These are phyloP conservation scores for Xylariaceae sp. DNA, from an alignment of 2,329 filamentous ascomycete genomes.

Conservation along the genomic window DNA sequence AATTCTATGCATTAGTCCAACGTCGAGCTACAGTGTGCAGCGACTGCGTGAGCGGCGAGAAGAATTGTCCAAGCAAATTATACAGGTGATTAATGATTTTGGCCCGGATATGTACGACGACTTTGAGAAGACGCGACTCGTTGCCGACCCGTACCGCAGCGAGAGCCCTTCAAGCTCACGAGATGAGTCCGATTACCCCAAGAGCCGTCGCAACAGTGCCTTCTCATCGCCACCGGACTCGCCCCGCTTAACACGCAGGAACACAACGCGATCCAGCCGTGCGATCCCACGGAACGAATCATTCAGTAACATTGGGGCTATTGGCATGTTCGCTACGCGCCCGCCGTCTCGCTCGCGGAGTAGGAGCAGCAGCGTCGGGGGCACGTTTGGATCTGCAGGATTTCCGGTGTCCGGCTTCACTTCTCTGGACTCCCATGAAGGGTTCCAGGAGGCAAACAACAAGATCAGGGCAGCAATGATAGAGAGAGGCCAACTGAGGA, in stretches of 20 bases:
- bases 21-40: slow-evolving; percentile 77
- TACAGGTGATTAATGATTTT: slow-evolving; percentile 87
- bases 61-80: slow-evolving; percentile 75
- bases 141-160: slow-evolving; percentile 50
- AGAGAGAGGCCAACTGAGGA: slow-evolving; percentile 61
- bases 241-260: slow-evolving; percentile 40
- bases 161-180: slow-evolving; percentile 26
- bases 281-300: slow-evolving; percentile 80
- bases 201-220: slow-evolving; percentile 17
- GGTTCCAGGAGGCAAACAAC: slow-evolving; percentile 76
- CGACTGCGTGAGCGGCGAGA: slow-evolving; percentile 69
- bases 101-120: slow-evolving; percentile 97
- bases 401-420: slow-evolving; percentile 70
- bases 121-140: slow-evolving; percentile 73
- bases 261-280: slow-evolving; percentile 51
- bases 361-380: slow-evolving; percentile 61
- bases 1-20: slow-evolving; percentile 77
- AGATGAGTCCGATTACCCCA: slow-evolving; percentile 33
- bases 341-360: slow-evolving; percentile 69
- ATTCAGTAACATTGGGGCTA: slow-evolving; percentile 81
- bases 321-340: slow-evolving; percentile 85
- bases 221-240: slow-evolving; percentile 30
- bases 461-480: slow-evolving; percentile 83
- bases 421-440: slow-evolving; percentile 60
- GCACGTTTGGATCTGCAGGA: slow-evolving; percentile 56